Evolutionary conservation across 257 asterid genomes (phyloP).

Genomic region (Jacaranda mimosifolia): DNA sequence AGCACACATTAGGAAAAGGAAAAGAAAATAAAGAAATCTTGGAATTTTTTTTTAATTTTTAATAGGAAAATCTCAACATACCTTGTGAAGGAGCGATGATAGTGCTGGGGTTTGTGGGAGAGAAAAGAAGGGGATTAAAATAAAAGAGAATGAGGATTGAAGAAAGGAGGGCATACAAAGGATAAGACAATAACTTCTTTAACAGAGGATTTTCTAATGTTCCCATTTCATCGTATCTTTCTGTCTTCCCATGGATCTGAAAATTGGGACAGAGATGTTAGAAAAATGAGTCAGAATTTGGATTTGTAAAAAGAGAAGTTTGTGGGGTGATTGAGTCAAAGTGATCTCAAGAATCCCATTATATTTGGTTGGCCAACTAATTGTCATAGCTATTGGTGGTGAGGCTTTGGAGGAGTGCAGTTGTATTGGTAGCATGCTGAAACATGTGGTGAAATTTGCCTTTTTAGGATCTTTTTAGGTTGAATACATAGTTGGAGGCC

Average conservation of each 20-base stretch:
- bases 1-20: no score
- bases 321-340: constrained; percentile 43
- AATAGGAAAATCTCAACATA: constrained; percentile 9
- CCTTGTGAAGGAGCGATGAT: constrained; percentile 46
- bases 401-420: constrained; percentile 5
- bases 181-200: constrained; percentile 45
- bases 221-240: constrained; percentile 43
- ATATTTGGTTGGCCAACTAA: constrained; percentile 44
- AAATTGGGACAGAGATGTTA: not conserved
- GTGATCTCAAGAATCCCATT: constrained; percentile 38
- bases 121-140: constrained; percentile 45
- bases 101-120: constrained; percentile 34
- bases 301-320: not conserved
- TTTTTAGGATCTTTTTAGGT: not conserved
- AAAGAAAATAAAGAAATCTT: not conserved
- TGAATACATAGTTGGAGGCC: not conserved
- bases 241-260: not conserved
- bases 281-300: not conserved
- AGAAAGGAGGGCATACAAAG: constrained; percentile 49
- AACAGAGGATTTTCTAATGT: constrained; percentile 31
- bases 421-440: not conserved
- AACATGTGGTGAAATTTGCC: constrained; percentile 1
- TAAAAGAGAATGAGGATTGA: constrained; percentile 53
- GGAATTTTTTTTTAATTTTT: not conserved
- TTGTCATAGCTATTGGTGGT: constrained; percentile 7